Percentiles rank a stretch among this genome's conserved stretches.
These are phyloP conservation scores for Actinomucor elegans DNA, from an alignment of 371 early-diverging fungal genomes.

Conservation along the genomic window DNA sequence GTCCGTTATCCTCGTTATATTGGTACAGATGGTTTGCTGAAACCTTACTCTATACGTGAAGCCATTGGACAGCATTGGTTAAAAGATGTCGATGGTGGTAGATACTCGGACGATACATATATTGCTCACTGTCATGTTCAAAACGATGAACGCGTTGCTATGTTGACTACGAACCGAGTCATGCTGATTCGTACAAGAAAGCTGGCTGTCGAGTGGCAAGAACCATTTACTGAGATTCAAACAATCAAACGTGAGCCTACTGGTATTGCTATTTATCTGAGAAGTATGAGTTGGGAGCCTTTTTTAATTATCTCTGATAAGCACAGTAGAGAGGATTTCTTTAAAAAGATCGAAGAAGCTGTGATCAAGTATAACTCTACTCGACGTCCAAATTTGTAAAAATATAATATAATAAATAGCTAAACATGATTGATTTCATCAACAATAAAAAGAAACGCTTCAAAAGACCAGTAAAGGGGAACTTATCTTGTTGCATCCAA, in stretches of 20 bases:
- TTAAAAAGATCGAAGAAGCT: constrained; percentile 57
- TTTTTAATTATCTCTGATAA: constrained; percentile 65
- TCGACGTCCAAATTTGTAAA: constrained; percentile 13
- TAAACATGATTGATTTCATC: too few species aligned
- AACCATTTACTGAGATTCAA: constrained; percentile 52
- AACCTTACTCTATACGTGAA: constrained; percentile 78
- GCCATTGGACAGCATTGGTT: constrained; percentile 92
- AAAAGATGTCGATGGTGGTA: constrained; percentile 79
- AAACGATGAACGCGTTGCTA: constrained; percentile 70
- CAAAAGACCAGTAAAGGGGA: too few species aligned
- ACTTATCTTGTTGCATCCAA: too few species aligned
- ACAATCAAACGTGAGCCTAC: constrained; percentile 47
- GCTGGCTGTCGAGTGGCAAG: constrained; percentile 73
- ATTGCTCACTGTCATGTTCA: constrained; percentile 80
- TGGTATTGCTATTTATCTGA: constrained; percentile 49
- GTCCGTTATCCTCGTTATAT: constrained; percentile 86
- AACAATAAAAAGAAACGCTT: too few species aligned
- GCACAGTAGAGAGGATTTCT: constrained; percentile 59
- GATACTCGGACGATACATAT: constrained; percentile 84
- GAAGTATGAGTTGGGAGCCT: constrained; percentile 50
- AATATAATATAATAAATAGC: neutral
- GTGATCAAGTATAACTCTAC: constrained; percentile 34
- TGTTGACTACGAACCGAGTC: constrained; percentile 70
- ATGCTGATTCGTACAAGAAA: constrained; percentile 66
- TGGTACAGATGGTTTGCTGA: constrained; percentile 74